Evolutionary conservation across 1,284 basidiomycete species (phyloP), one percentile per base, ranked within the genome.

Genomic region (Phellopilus nigrolimitatus): DNA sequence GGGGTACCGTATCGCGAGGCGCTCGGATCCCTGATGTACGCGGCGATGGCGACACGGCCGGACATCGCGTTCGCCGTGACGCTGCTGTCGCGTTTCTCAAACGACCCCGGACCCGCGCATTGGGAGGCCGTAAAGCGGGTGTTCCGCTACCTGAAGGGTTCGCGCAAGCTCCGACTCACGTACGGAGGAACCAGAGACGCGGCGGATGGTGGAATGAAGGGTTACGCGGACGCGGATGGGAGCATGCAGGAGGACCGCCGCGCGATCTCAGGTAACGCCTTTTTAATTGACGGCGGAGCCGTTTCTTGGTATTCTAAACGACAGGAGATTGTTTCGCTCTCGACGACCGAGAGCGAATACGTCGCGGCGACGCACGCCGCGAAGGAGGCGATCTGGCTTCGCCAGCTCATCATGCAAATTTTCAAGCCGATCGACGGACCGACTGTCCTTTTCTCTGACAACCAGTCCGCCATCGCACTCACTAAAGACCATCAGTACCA

Each of bases 11-110:
- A 64, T 56, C 51, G 38, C 33, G 51, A 57, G 52, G 62, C 59
- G 10, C 47, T 70, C 3, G 64, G 67, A 0, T 62, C 61, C 1
- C 54, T 71, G 33, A 65, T 66, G 60, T 69, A 68, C 45, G 62
- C 63, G 4, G 62, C 60, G 4, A 46, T 67, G 5, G 60, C 58
- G 0, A 70, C 67, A 3, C 21, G 60, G 12, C 59, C 59, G 10
- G 53, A 59, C 36, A 55, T 60, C 12, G 51, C 48, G 10, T 57
- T 50, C 36, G 40, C 56, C 2, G 41, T 54, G 9, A 40, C 33
- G 6, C 27, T 51, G 7, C 42, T 60, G 1, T 41, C 56, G 12
- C 47, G 53, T 13, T 60, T 53, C 39, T 28, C 49, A 22, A n/a
- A 19, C 15, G 54, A 51, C 19, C 57, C 57, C 2, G 38, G 49